Base-by-base conservation (phyloP, 805 yeast genomes). In the Diddensiella transvaalensis region DNA sequence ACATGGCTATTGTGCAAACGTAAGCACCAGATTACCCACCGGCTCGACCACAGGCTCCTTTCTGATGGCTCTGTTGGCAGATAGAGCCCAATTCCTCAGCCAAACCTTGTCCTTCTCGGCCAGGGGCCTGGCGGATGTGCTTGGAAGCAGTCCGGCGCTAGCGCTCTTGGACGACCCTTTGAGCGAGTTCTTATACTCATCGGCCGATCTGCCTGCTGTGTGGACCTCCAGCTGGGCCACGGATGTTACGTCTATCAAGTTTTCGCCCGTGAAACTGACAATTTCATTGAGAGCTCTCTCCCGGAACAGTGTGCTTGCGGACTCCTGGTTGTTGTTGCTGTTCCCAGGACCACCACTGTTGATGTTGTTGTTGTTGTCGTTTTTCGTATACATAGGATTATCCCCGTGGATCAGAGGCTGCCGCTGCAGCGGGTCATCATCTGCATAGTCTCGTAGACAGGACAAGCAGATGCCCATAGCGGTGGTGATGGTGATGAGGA, bases 381-480 rank as follows among this genome's bases (percentile, higher is more conserved):
- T 40, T n/a, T 45, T 18, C 6, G 46, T 18, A 38, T 49, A 49
- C 39, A 38, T 45, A 24, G 43, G 43, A n/a, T 35, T 35, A 8
- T 40, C 29, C 5, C 18, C 23, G 17, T 45, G 46, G 4, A 46
- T 26, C 5, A 51, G 30, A 36, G 52, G 52, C 13, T 41, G 33
- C 10, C 38, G 39, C 40, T 51, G 49, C 17, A 36, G 22, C 13
- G 30, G 35, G 19, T 41, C 52, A 19, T 46, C 53, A 5, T 24
- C 45, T 10, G 38, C 51, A 15, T 4, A 5, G 10, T 33, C 37
- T 29, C 43, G 40, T n/a, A 52, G 29, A 26, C 58, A 54, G 4
- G 58, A 54, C n/a, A 39, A 33, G 40, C 58, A 54, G 18, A 47
- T 37, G 10, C 58, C 58, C 58, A 54, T 54, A 15, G 18, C 43